These are phyloP conservation scores for Leavenworthia alabamica DNA, from an alignment of 345 rosid genomes.

Conservation along the genomic window DNA sequence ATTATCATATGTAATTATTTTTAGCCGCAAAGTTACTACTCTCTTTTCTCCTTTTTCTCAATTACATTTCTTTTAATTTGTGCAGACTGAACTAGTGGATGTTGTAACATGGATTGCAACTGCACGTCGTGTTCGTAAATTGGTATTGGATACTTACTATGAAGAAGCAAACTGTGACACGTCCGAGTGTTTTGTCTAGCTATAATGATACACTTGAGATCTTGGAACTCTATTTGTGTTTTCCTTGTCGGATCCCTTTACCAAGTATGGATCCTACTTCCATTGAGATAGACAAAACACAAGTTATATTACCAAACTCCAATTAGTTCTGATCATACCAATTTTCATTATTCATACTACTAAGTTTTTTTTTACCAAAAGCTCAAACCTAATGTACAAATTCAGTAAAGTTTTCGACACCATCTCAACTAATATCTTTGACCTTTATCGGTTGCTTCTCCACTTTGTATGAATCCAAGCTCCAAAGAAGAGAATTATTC, in stretches of 20 bases:
- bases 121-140: no score
- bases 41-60: no score
- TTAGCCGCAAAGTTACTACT: constrained; percentile 32
- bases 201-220: no score
- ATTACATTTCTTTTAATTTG: no score
- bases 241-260: no score
- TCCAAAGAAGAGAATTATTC: constrained; percentile 14
- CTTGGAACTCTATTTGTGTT: not conserved
- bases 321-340: no score
- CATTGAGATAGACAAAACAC: not conserved
- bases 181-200: no score
- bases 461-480: constrained; percentile 11
- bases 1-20: constrained; percentile 6
- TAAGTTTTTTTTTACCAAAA: constrained; percentile 1
- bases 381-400: constrained; percentile 27
- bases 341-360: constrained; percentile 15
- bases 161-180: no score
- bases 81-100: no score
- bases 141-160: no score
- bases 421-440: constrained; percentile 21
- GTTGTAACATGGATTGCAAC: no score
- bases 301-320: no score
- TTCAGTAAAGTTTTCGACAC: constrained; percentile 15
- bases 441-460: not conserved
- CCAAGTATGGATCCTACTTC: not conserved